Conservation (phyloP, 2,329 filamentous ascomycete species). For the Endoconidiophora laricicola region DNA sequence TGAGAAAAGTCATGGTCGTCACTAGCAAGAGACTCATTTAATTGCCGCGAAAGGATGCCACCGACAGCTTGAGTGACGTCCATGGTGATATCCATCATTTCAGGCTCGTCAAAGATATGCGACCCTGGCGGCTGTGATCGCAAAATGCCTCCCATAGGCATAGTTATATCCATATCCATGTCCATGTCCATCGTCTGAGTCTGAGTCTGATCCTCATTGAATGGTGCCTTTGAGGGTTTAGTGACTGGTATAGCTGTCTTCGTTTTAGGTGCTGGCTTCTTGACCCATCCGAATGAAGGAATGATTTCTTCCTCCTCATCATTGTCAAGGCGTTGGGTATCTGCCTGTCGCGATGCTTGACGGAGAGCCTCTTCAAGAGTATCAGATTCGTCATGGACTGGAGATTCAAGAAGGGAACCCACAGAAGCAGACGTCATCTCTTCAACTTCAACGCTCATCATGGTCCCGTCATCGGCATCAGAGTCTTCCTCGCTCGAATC, state of each 20-base stretch:
- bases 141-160: slow-evolving; percentile 32
- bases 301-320: slow-evolving; percentile 52
- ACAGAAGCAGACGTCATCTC: slow-evolving; percentile 56
- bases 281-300: slow-evolving; percentile 60
- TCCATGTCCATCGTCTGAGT: slow-evolving; percentile 27
- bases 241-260: background rate
- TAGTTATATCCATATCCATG: slow-evolving; percentile 41
- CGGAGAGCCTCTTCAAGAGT: slow-evolving; percentile 66
- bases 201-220: slow-evolving; percentile 12
- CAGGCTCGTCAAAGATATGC: slow-evolving; percentile 24
- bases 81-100: slow-evolving; percentile 83
- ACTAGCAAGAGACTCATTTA: slow-evolving; percentile 14
- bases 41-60: slow-evolving; percentile 45
- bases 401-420: slow-evolving; percentile 40
- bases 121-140: background rate
- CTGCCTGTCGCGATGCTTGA: slow-evolving; percentile 58
- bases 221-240: background rate
- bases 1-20: slow-evolving; percentile 21
- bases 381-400: slow-evolving; percentile 42
- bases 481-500: slow-evolving; percentile 32
- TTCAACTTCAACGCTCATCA: slow-evolving; percentile 69
- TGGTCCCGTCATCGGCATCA: slow-evolving; percentile 58
- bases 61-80: slow-evolving; percentile 77
- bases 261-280: slow-evolving; percentile 25
- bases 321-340: slow-evolving; percentile 49